phyloP scores from a whole-genome alignment of 1,284 basidiomycete genomes.

The Inonotus hispidus region DNA sequence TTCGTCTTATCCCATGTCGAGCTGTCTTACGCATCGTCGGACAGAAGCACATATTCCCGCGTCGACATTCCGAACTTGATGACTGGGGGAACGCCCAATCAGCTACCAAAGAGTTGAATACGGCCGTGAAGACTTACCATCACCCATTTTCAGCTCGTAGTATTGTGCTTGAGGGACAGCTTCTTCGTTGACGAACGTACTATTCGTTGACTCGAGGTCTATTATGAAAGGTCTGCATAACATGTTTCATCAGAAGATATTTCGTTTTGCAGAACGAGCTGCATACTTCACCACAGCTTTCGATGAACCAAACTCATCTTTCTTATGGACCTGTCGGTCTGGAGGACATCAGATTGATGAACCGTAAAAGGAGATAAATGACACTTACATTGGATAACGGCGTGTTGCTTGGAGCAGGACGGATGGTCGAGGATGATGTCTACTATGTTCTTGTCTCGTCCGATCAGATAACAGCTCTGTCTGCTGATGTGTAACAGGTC shows the following conservation, averaged over 20 bases:
- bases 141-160: constrained; percentile 83
- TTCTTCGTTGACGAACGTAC: constrained; percentile 86
- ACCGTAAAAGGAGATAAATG: background rate
- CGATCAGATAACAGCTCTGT: constrained; percentile 93
- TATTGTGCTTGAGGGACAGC: constrained; percentile 83
- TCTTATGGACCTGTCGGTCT: constrained; percentile 81
- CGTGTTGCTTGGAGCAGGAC: constrained; percentile 98
- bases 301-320: constrained; percentile 82
- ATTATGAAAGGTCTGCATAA: constrained; percentile 82
- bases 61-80: constrained; percentile 88
- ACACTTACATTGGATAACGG: constrained; percentile 83
- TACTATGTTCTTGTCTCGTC: constrained; percentile 81
- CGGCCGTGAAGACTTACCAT: constrained; percentile 54
- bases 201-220: constrained; percentile 96
- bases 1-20: background rate
- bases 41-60: constrained; percentile 84
- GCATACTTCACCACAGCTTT: constrained; percentile 78
- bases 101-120: background rate
- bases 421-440: constrained; percentile 94
- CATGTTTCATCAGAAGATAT: constrained; percentile 15
- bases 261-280: constrained; percentile 4
- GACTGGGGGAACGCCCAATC: constrained; percentile 42
- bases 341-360: background rate
- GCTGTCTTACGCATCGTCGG: constrained; percentile 57
- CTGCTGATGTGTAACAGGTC: constrained; percentile 87